These are phyloP conservation scores for Rhododendron simsii DNA, from an alignment of 148 eudicot genomes.

Conservation along the genomic window DNA sequence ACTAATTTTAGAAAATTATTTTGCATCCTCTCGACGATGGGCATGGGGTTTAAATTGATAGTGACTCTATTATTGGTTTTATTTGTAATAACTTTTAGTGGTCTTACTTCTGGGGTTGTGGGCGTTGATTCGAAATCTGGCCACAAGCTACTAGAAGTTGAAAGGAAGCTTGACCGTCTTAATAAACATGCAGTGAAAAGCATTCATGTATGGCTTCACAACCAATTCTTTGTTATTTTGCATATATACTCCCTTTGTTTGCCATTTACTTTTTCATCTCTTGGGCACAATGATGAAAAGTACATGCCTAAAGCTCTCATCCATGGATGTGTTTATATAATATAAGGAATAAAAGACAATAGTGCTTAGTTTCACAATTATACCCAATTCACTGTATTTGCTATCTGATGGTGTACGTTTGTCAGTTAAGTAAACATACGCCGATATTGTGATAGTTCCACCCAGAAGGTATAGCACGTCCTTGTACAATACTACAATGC, in stretches of 20 bases:
- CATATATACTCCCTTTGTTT: neutral
- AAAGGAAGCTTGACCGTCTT: constrained; percentile 17
- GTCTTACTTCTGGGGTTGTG: constrained; percentile 1
- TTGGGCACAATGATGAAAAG: neutral
- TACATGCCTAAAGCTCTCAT: neutral
- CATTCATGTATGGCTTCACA: constrained; percentile 31
- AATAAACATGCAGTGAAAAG: constrained; percentile 31
- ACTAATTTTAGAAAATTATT: neutral
- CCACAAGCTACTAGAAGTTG: constrained; percentile 9
- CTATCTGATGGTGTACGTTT: neutral
- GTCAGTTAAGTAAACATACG: neutral
- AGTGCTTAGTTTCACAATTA: neutral
- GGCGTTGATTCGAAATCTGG: neutral
- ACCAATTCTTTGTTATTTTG: neutral
- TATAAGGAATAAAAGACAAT: neutral
- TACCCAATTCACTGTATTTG: neutral
- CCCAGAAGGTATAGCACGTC: neutral
- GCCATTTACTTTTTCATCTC: neutral
- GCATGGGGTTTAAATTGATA: constrained; percentile 18
- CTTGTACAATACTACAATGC: neutral
- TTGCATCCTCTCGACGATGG: neutral
- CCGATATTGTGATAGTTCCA: neutral
- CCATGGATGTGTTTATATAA: neutral
- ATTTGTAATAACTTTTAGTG: constrained; percentile 2
- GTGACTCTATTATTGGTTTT: neutral